Base-by-base conservation (phyloP, 441 rosid species). In the Metrosideros polymorpha region DNA sequence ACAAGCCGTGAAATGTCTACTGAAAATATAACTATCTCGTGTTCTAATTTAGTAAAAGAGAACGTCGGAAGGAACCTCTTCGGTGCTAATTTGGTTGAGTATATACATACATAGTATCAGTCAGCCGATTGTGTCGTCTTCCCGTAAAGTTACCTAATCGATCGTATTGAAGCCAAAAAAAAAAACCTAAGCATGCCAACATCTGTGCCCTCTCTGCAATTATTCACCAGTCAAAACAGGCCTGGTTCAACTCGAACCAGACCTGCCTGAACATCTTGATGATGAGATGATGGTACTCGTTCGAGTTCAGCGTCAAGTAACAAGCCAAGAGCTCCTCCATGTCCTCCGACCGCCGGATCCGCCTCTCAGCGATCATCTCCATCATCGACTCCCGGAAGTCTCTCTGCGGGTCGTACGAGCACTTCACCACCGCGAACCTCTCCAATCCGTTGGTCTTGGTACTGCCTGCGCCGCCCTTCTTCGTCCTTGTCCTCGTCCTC, bases 331-430 rank as follows among this genome's bases (percentile, higher is more conserved):
- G 96, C 85, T 96, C 96, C 90, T 97, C 96, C 42, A 96, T 95
- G 83, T 95, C 97, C 86, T 93, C 93, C 14, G 98, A 90, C 75
- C 61, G 88, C 86, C 89, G 88, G 88, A 96, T 94, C 87, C 88
- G 91, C 85, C 92, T 93, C 89, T 94, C 97, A 88, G 89, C 86
- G 83, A 96, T 96, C 99, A 97, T 97, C 93, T 96, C 99, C 10
- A 90, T 87, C 99, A 96, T 94, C 19, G 99, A 97, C 56, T 96
- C 98, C 90, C 94, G 91, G 86, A 97, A 97, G 89, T 96, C 98
- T 77, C 94, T 90, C 57, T 89, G 92, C 4, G 98, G 99, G 90
- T 95, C 93, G 50, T 85, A 91, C 1, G 98, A 94, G 88, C 94
- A 92, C 91, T 95, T 97, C 88, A 93, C 95, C 82, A 95, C 90